A percentile compares a stretch with the other conserved stretches of the same genome.
phyloP scores from a whole-genome alignment of 2,329 filamentous ascomycete species.

The Cladobotryum mycophilum region DNA sequence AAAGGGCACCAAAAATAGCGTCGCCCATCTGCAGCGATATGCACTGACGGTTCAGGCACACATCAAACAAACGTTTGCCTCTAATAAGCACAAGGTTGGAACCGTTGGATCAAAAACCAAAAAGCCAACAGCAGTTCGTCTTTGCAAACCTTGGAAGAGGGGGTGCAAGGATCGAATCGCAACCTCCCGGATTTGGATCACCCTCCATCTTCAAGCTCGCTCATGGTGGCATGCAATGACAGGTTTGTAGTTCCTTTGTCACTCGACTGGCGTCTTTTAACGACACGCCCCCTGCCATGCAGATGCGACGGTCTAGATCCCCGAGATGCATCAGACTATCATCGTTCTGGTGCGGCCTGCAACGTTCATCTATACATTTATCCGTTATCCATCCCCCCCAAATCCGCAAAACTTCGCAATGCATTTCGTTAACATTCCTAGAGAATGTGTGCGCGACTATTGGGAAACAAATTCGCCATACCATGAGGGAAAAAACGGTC shows the following conservation, averaged over 20 bases:
- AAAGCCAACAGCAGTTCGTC: too few species aligned
- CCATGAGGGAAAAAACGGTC: not conserved
- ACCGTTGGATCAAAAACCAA: too few species aligned
- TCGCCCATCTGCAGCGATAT: too few species aligned
- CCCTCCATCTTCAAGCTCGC: not conserved
- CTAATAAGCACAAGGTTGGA: too few species aligned
- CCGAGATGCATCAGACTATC: not conserved
- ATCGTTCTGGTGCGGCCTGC: not conserved
- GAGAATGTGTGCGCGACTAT: not conserved
- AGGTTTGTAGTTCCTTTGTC: not conserved
- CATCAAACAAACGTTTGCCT: too few species aligned
- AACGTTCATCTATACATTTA: conserved; percentile 3
- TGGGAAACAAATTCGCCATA: not conserved
- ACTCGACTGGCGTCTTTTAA: not conserved
- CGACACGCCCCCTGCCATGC: conserved; percentile 5
- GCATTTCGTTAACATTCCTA: too few species aligned
- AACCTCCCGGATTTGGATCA: not conserved
- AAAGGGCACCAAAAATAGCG: too few species aligned
- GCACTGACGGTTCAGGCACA: too few species aligned
- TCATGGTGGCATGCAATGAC: not conserved
- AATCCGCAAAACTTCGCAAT: not conserved
- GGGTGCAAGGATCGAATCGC: not conserved
- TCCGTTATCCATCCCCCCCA: not conserved
- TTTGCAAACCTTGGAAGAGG: not conserved
- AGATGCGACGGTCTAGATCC: conserved; percentile 10